A percentile compares a stretch with the other conserved stretches of the same genome.
Evolutionary conservation across 805 yeast species (phyloP).

Genomic region (Wickerhamiella parazyma): DNA sequence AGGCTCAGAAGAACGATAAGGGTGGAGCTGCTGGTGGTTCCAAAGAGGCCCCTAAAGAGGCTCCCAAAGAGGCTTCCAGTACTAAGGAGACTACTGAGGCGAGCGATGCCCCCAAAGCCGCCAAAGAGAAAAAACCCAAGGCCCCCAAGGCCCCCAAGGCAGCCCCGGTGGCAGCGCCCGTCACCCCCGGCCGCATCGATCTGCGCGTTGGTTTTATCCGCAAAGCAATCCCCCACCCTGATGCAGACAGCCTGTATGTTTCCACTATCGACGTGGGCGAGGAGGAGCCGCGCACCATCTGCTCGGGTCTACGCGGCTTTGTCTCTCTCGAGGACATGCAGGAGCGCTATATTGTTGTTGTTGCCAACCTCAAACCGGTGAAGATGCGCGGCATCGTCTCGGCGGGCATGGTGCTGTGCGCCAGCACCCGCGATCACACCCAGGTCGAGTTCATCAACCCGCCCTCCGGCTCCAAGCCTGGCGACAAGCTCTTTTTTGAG

Average conservation of each 20-base stretch:
- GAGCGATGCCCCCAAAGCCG: conserved; percentile 11
- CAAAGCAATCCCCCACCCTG: conserved; percentile 94
- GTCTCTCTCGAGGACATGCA: conserved; percentile 91
- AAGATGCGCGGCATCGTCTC: conserved; percentile 96
- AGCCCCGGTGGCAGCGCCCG: conserved; percentile 32
- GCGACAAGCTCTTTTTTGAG: conserved; percentile 93
- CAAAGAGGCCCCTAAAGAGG: no score
- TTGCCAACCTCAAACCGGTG: conserved; percentile 95
- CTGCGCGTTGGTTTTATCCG: conserved; percentile 93
- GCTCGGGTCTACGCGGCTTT: conserved; percentile 89
- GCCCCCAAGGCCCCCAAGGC: conserved; percentile 38
- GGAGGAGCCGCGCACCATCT: conserved; percentile 92
- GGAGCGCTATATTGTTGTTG: conserved; percentile 75
- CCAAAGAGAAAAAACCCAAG: conserved; percentile 29
- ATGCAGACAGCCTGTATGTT: conserved; percentile 91
- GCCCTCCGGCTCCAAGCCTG: conserved; percentile 84
- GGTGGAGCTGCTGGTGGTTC: conserved; percentile 20
- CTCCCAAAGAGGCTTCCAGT: conserved; percentile 17
- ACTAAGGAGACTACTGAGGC: conserved; percentile 10
- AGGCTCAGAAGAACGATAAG: conserved; percentile 16
- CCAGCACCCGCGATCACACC: conserved; percentile 42
- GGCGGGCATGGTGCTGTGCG: conserved; percentile 92
- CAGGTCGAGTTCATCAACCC: conserved; percentile 88
- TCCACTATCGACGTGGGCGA: conserved; percentile 97
- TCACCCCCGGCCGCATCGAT: conserved; percentile 66